Evolutionary conservation across 352 stramenopile genomes (phyloP), one percentile per base, ranked within the genome.

Genomic region (Globisporangium perplexum): DNA sequence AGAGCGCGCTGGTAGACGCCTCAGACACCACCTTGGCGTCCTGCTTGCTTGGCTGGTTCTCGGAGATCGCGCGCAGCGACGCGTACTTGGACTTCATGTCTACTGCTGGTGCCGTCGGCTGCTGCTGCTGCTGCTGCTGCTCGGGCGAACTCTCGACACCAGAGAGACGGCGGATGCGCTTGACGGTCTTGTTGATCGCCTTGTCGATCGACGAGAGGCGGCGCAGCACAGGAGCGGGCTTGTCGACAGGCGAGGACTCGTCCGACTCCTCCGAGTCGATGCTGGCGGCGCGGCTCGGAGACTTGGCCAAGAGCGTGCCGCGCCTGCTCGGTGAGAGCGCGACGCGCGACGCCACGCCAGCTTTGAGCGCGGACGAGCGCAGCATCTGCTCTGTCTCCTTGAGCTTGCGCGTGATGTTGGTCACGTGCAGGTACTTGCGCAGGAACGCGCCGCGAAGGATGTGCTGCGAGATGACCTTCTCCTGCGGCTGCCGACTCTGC

Each of bases 381-480:
- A 85, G 53, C 11, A 67, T 57, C 28, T 81, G 69, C 51, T 89
- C 75, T 0, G 73, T 86, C 39, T 89, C 77, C 42, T 78, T 84
- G 39, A 87, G 64, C 49, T 73, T 84, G 7, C 72, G 72, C n/a
- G 69, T 62, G 55, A 89, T 74, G 49, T 81, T 86, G 49, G 61
- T 86, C 1, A 68, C 63, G 49, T 89, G 74, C 1, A 89, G 60
- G 54, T 87, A 86, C 59, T 86, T 86, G 50, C 75, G 73, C 22
- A 89, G 55, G 39, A 86, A 78, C 7, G 77, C 66, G n/a, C 75
- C 68, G 0, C 75, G 73, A 0, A 84, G 53, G 4, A 89, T 65
- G 50, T 88, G 77, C 26, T 86, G 75, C 0, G 65, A 66, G 46
- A 88, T 77, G 10, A 77, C 73, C 28, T 72, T 76, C 20, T 75